Evolutionary conservation across 805 yeast species (phyloP), one percentile per base, ranked within the genome.

Genomic region (Cyberlindnera saturnus): DNA sequence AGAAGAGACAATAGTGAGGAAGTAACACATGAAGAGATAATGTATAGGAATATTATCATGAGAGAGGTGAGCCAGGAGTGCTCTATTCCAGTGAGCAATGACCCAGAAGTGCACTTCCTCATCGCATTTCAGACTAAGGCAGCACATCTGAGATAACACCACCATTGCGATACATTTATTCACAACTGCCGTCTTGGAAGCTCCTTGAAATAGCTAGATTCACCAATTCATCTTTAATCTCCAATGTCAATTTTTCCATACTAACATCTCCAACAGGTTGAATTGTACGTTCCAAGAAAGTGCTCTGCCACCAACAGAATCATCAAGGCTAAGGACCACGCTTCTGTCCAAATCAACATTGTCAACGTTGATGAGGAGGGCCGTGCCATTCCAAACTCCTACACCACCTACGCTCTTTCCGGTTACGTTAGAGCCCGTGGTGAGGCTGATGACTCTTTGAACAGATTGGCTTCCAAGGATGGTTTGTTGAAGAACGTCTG

Each of bases 241-340:
- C n/a, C 17, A 9, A 15, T 30, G 7, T 23, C 10, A 23, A n/a
- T n/a, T n/a, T n/a, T n/a, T n/a, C 17, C 9, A 20, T 52, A 54
- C 56, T 48, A 49, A 52, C 60, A 37, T 14, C 9, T 14, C 13
- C 16, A 38, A 33, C 45, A 54, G 97, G 97, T 93, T 76, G 99
- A 93, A 84, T 89, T 93, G 77, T 93, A 93, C 95, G 95, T 91
- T 76, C 99, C 99, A 81, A 88, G 99, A 85, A 93, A 93, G 82
- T 93, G 99, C 83, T 93, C 99, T 77, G 99, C 99, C 70, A 89
- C 99, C 77, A 90, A 89, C 96, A 89, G 97, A 82, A 89, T 93
- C 79, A 90, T 93, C 84, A 89, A 88, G 82, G 90, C 99, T 68
- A 90, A 93, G 82, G 99, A 93, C 79, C 99, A 93, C 77, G 93